A percentile compares a stretch with the other conserved stretches of the same genome.
These are phyloP conservation scores for Brassica incana DNA, from an alignment of 345 rosid genomes.

Conservation along the genomic window DNA sequence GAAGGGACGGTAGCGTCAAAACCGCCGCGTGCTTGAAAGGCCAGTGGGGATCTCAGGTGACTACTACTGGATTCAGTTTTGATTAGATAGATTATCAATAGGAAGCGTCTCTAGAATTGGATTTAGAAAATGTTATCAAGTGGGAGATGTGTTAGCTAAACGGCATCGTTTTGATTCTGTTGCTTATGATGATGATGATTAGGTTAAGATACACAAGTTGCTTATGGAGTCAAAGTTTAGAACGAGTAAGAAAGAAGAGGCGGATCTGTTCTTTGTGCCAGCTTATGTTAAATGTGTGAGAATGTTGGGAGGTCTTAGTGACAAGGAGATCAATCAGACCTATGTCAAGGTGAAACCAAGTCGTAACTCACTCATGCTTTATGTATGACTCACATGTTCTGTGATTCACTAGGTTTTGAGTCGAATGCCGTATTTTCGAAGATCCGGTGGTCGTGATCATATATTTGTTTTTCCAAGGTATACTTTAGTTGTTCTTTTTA, in stretches of 20 bases:
- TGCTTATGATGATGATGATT: slow-evolving; percentile 14
- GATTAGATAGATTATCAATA: too few species aligned
- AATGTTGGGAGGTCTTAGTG: slow-evolving; percentile 91
- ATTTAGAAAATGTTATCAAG: slow-evolving; percentile 15
- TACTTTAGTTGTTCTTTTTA: not conserved
- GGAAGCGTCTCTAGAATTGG: not conserved
- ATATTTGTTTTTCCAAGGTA: slow-evolving; percentile 94
- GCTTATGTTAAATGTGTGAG: slow-evolving; percentile 86
- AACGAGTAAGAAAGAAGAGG: slow-evolving; percentile 75
- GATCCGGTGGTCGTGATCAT: slow-evolving; percentile 96
- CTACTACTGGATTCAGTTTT: too few species aligned
- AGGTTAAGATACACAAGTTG: slow-evolving; percentile 87
- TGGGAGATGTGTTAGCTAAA: not conserved
- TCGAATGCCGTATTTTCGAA: slow-evolving; percentile 91
- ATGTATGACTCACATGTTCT: not conserved
- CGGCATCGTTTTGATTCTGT: not conserved
- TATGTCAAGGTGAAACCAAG: slow-evolving; percentile 65
- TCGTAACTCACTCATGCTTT: not conserved
- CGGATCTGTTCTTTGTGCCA: slow-evolving; percentile 94
- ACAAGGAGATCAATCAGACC: slow-evolving; percentile 82
- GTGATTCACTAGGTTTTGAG: slow-evolving; percentile 59
- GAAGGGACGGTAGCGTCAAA: slow-evolving; percentile 62
- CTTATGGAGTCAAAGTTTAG: slow-evolving; percentile 64
- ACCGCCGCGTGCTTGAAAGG: slow-evolving; percentile 71
- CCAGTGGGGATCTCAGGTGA: slow-evolving; percentile 98